Conservation (phyloP, 2,329 filamentous ascomycete genomes). For the Neurospora crassa region DNA sequence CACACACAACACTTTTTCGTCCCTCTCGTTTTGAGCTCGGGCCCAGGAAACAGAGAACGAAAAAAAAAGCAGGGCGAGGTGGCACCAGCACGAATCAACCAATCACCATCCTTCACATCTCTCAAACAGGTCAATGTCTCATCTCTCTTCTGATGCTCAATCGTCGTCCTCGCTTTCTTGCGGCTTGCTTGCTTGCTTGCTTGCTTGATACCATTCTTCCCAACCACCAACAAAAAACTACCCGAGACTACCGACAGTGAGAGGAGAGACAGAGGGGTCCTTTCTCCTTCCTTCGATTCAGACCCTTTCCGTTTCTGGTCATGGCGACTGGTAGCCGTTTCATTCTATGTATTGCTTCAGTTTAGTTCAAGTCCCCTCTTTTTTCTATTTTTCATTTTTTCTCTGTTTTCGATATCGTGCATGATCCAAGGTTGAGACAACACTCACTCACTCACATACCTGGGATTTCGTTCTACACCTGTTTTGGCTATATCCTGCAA, state of each 20-base stretch:
- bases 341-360: neutral
- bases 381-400: neutral
- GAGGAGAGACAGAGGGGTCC: neutral
- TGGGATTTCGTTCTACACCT: neutral
- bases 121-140: neutral
- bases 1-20: neutral
- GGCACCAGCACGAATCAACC: slow-evolving; percentile 2
- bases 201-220: neutral
- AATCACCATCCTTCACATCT: slow-evolving; percentile 2
- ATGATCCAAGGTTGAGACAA: neutral
- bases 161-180: neutral
- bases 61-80: slow-evolving; percentile 15
- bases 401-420: neutral
- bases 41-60: neutral
- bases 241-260: neutral
- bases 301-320: neutral
- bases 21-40: slow-evolving; percentile 2
- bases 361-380: neutral
- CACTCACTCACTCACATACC: neutral
- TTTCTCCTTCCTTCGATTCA: neutral
- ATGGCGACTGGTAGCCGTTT: neutral
- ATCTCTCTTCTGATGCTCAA: neutral
- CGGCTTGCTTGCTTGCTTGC: neutral
- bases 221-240: neutral
- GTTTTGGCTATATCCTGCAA: neutral